These are phyloP conservation scores for Cunninghamia lanceolata DNA, from an alignment of 75 land plant species.

Conservation along the genomic window DNA sequence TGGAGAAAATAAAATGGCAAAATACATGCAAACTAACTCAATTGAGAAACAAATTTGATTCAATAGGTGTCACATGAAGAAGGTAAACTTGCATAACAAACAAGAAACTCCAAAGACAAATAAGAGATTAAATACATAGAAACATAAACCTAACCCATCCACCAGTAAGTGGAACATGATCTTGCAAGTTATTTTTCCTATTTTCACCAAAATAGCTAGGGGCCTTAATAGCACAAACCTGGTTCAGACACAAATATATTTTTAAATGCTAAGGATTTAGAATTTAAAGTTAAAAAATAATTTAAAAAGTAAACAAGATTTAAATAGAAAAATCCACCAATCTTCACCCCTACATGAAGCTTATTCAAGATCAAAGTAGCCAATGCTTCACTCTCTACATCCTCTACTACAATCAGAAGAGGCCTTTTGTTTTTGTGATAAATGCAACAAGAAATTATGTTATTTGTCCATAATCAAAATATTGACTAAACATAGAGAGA, in stretches of 20 bases:
- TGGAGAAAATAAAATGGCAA: not conserved
- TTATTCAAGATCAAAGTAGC: no score
- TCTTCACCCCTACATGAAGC: no score
- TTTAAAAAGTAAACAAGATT: no score
- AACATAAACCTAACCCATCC: slow-evolving; percentile 46
- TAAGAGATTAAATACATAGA: not conserved
- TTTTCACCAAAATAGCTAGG: slow-evolving; percentile 97
- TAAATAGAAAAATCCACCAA: no score
- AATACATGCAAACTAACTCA: no score
- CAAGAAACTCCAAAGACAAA: not conserved
- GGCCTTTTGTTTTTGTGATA: no score
- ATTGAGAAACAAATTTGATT: no score
- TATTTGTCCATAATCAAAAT: not conserved
- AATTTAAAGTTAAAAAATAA: no score
- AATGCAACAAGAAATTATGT: not conserved
- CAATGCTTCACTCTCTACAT: no score
- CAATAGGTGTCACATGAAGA: not conserved
- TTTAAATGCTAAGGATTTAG: no score
- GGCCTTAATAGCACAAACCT: slow-evolving; percentile 94
- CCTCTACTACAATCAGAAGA: no score
- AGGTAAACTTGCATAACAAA: not conserved
- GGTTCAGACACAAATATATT: no score
- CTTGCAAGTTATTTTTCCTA: slow-evolving; percentile 72
- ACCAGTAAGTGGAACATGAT: slow-evolving; percentile 81
- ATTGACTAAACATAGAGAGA: not conserved